These are phyloP conservation scores for button mushroom (Agaricus bisporus) DNA, from an alignment of 768 basidiomycete genomes.

Conservation along the genomic window DNA sequence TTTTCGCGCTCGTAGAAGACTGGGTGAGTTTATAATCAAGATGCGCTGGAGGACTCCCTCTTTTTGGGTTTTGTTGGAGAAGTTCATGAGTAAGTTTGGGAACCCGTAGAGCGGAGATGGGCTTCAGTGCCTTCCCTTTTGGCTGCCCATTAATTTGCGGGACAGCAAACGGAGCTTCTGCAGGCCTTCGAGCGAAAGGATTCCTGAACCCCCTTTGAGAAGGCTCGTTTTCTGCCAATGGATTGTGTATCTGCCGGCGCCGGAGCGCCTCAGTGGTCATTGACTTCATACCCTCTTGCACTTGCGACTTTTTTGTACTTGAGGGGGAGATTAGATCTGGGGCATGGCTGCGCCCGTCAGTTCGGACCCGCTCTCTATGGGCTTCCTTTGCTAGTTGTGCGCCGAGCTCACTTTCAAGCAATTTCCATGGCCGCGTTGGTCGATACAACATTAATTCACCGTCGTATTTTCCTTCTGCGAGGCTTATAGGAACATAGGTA, in stretches of 20 bases:
- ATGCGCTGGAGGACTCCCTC: not conserved
- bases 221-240: not conserved
- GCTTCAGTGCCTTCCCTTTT: conserved; percentile 3
- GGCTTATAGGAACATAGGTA: conserved; percentile 9
- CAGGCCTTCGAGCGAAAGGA: not conserved
- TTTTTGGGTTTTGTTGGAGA: conserved; percentile 1
- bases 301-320: not conserved
- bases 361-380: not conserved
- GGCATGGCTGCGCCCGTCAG: not conserved
- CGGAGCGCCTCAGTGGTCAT: conserved; percentile 4
- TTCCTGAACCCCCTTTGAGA: not conserved
- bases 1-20: not conserved
- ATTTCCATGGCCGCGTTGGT: not conserved
- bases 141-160: not conserved
- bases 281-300: not conserved
- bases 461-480: conserved; percentile 3
- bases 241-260: not conserved
- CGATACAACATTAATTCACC: conserved; percentile 4
- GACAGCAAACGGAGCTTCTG: not conserved
- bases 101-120: conserved; percentile 11
- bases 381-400: not conserved
- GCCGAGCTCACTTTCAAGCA: conserved; percentile 1
- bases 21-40: not conserved
- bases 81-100: conserved; percentile 12
- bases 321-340: not conserved